Base-by-base conservation (phyloP, 2,329 filamentous ascomycete species). In the Aureobasidium sp. region DNA sequence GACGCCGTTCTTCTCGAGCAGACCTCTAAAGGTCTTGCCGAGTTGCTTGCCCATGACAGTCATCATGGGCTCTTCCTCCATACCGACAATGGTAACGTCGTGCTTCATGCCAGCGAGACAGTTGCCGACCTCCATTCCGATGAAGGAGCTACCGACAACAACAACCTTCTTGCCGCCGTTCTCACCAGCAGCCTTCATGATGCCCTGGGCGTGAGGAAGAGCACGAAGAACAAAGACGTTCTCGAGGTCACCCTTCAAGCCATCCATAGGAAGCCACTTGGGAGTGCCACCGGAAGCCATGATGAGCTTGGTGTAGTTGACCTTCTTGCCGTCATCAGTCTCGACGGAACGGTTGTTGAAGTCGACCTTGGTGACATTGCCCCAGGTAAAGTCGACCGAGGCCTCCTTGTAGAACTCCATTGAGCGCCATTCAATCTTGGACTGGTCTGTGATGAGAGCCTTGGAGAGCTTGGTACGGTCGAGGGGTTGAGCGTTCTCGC, bases 381-480 rank as follows among this genome's bases (percentile, higher is more conserved):
- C 76, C 22, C 65, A 69, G 55, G 84, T 70, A 5, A 82, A 77
- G 2, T 85, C 79, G 61, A 87, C 82, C 14, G 79, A 80, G 2
- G 82, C 81, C 34, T 82, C 78, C 63, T 81, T 86, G 75, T 90
- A 97, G 83, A 89, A 97, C 37, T 87, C 84, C 65, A 85, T 82
- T 59, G 89, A 83, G 64, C 94, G 84, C 81, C 87, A 88, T 45
- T 88, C 85, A 47, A 96, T 77, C 77, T 96, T 96, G 48, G 82
- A 81, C 1, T 85, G 75, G 71, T 99, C 93, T 7, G 89, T 85
- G 65, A 97, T 83, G 14, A 99, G 81, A 0, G 93, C 91, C 77
- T 99, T 99, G 71, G 92, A 97, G 45, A 99, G 82, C 80, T 97
- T 97, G 12, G 94, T 91, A 22, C 94, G 86, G 77, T 99, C 94